A percentile compares a stretch with the other conserved stretches of the same genome.
Evolutionary conservation across 1,284 basidiomycete genomes (phyloP).

Genomic region (Tetrapyrgos nigripes): DNA sequence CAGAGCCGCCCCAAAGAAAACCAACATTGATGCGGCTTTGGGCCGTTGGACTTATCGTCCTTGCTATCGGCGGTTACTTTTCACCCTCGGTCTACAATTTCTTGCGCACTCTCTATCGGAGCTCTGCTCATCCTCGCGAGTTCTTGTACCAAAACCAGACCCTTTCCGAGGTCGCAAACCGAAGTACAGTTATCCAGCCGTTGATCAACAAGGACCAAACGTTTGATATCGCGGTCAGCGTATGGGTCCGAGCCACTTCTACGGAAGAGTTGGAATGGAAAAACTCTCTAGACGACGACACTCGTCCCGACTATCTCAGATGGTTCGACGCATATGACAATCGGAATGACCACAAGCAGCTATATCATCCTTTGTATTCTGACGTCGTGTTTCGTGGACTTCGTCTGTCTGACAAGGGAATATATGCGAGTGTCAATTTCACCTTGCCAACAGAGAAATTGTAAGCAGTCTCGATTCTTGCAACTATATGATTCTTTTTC

Average conservation of each 20-base stretch:
- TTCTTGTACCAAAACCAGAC: slow-evolving; percentile 28
- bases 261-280: slow-evolving; percentile 14
- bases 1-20: too few species aligned
- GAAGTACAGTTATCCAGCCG: slow-evolving; percentile 34
- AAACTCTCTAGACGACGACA: not conserved
- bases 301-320: not conserved
- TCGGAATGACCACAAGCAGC: not conserved
- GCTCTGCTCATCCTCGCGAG: too few species aligned
- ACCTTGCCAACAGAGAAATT: slow-evolving; percentile 36
- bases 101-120: not conserved
- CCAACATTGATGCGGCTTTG: too few species aligned
- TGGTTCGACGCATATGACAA: too few species aligned
- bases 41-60: not conserved
- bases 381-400: slow-evolving; percentile 37
- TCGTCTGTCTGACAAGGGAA: slow-evolving; percentile 31
- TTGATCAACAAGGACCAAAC: slow-evolving; percentile 34
- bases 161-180: slow-evolving; percentile 24
- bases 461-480: slow-evolving; percentile 36
- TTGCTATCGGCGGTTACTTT: not conserved
- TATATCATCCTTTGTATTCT: slow-evolving; percentile 30
- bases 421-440: slow-evolving; percentile 26
- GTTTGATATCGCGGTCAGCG: slow-evolving; percentile 40
- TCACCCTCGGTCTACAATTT: not conserved
- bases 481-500: slow-evolving; percentile 16
- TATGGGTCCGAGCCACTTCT: slow-evolving; percentile 30